These are phyloP conservation scores for Aphanomyces astaci DNA, from an alignment of 352 stramenopile species.

Conservation along the genomic window DNA sequence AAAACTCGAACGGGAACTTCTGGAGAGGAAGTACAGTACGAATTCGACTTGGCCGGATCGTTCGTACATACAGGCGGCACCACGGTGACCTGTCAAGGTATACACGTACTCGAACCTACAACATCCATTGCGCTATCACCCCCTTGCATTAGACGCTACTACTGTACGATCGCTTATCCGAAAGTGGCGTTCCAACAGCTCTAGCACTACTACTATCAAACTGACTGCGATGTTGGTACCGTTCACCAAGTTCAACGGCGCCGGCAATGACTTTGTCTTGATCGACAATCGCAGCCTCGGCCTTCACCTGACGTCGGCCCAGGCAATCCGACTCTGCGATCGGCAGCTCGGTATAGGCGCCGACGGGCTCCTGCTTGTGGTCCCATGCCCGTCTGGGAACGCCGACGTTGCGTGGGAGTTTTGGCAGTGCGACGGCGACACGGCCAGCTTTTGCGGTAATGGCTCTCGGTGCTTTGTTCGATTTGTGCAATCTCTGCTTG, in stretches of 20 bases:
- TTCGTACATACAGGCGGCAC: no score
- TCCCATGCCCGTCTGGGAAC: neutral
- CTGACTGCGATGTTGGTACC: conserved; percentile 6
- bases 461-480: conserved; percentile 23
- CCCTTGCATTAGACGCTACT: no score
- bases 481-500: conserved; percentile 8
- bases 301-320: conserved; percentile 1
- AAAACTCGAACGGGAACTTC: no score
- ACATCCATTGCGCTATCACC: no score
- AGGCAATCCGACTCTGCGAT: conserved; percentile 17
- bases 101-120: no score
- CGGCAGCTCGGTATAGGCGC: neutral
- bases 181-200: no score
- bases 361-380: neutral
- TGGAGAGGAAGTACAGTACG: no score
- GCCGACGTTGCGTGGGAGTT: conserved; percentile 16
- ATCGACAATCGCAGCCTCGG: conserved; percentile 14
- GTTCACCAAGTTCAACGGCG: conserved; percentile 23
- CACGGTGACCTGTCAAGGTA: no score
- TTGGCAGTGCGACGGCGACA: conserved; percentile 19
- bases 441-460: conserved; percentile 21
- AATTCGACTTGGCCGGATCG: no score
- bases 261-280: conserved; percentile 21
- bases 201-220: no score
- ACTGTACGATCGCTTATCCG: no score